phyloP scores from a whole-genome alignment of 345 rosid species.

The Salix arbutifolia region DNA sequence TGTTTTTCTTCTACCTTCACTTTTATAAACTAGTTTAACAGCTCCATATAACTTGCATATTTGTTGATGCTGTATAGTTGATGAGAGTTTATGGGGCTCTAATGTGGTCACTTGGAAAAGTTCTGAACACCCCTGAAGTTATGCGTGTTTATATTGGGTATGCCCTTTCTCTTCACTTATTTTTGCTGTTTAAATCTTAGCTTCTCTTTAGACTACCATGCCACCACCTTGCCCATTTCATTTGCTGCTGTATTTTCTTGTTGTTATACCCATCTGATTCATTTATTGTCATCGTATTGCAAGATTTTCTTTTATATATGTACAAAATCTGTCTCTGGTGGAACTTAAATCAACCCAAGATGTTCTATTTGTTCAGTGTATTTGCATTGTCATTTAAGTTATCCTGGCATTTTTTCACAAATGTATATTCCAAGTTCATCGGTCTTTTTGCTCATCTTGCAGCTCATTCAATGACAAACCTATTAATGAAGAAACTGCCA shows the following conservation, averaged over 20 bases:
- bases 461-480: slow-evolving; percentile 97
- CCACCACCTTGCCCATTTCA: background rate
- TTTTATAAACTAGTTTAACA: background rate
- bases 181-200: background rate
- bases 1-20: background rate
- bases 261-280: background rate
- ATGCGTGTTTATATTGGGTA: slow-evolving; percentile 26
- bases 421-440: background rate
- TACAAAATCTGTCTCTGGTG: background rate
- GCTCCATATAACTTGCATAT: background rate
- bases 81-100: slow-evolving; percentile 32
- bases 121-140: slow-evolving; percentile 27
- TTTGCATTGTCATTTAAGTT: background rate
- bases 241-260: background rate
- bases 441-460: slow-evolving; percentile 16
- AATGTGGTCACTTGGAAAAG: slow-evolving; percentile 30
- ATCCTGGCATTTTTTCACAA: background rate
- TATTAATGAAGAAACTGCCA: slow-evolving; percentile 57
- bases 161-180: background rate
- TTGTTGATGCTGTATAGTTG: slow-evolving; percentile 1
- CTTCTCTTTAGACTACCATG: background rate
- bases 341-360: background rate
- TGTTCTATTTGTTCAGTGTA: too few species aligned
- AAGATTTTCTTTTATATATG: background rate
- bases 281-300: too few species aligned